Evolutionary conservation across 1,284 basidiomycete genomes (phyloP).

Genomic region (Leccinum holopus): DNA sequence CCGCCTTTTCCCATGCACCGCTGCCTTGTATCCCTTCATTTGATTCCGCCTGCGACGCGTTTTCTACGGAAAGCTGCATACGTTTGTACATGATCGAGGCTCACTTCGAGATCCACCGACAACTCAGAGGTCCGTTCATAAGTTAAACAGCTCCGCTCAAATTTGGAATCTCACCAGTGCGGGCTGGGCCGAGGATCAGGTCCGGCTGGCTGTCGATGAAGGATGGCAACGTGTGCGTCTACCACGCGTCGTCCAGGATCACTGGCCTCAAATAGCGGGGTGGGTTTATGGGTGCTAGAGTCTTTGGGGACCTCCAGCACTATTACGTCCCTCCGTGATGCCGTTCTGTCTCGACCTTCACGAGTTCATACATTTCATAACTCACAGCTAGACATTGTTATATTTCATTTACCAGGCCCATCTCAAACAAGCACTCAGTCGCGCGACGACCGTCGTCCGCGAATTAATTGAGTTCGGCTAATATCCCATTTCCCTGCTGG

Average conservation of each 20-base stretch:
- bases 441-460: conserved; percentile 26
- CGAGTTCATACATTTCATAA: conserved; percentile 33
- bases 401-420: conserved; percentile 32
- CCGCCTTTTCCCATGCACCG: conserved; percentile 26
- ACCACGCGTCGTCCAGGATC: conserved; percentile 28
- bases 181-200: conserved; percentile 37
- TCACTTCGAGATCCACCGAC: conserved; percentile 35
- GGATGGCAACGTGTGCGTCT: conserved; percentile 29
- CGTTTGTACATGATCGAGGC: conserved; percentile 29
- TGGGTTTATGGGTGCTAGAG: conserved; percentile 19
- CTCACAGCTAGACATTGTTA: conserved; percentile 31
- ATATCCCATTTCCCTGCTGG: conserved; percentile 28
- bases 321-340: conserved; percentile 34
- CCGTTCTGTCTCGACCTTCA: conserved; percentile 26
- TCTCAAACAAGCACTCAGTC: conserved; percentile 29
- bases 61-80: conserved; percentile 24
- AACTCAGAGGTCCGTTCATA: conserved; percentile 34
- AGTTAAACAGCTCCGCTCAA: conserved; percentile 31
- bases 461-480: conserved; percentile 39
- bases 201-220: conserved; percentile 20
- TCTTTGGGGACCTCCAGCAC: conserved; percentile 26
- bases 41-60: conserved; percentile 22
- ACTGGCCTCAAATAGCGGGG: conserved; percentile 25
- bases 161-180: conserved; percentile 30
- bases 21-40: conserved; percentile 19